These are phyloP conservation scores for Tremella fuciformis DNA, from an alignment of 768 basidiomycete genomes.

Conservation along the genomic window DNA sequence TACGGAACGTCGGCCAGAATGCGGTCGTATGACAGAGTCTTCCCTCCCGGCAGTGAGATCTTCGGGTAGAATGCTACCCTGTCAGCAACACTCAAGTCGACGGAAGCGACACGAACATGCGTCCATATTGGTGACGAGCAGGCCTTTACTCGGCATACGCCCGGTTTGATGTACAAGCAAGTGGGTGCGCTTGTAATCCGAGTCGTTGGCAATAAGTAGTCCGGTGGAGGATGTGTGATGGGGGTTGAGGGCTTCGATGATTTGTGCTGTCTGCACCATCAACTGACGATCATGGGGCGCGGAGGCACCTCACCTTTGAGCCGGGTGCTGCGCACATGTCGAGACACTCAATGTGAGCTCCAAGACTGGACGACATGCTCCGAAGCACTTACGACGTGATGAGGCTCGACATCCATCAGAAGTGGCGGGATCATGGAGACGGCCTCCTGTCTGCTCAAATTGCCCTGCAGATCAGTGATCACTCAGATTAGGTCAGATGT, in stretches of 20 bases:
- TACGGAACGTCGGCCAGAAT: slow-evolving; percentile 94
- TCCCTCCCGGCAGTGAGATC: slow-evolving; percentile 43
- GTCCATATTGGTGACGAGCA: slow-evolving; percentile 95
- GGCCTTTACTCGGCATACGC: slow-evolving; percentile 80
- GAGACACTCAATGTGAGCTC: slow-evolving; percentile 54
- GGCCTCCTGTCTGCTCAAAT: slow-evolving; percentile 91
- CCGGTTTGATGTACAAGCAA: slow-evolving; percentile 97
- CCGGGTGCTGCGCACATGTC: slow-evolving; percentile 99
- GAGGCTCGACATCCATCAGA: slow-evolving; percentile 87
- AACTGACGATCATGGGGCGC: neutral
- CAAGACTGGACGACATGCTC: slow-evolving; percentile 7
- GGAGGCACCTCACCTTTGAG: slow-evolving; percentile 67
- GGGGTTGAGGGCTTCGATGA: slow-evolving; percentile 90
- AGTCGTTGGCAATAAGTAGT: slow-evolving; percentile 90
- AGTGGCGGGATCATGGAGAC: slow-evolving; percentile 99
- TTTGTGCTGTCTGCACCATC: slow-evolving; percentile 73
- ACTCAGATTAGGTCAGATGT: neutral
- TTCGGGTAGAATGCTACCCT: neutral
- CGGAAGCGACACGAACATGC: slow-evolving; percentile 68
- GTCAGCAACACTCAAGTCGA: neutral
- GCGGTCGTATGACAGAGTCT: slow-evolving; percentile 74
- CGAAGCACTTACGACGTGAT: slow-evolving; percentile 67
- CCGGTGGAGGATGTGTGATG: slow-evolving; percentile 71
- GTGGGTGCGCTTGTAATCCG: slow-evolving; percentile 88
- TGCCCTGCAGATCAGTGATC: slow-evolving; percentile 63